A percentile compares a stretch with the other conserved stretches of the same genome.
Evolutionary conservation across 1,139 yeast genomes (phyloP).

Genomic region (Geotrichum phurueaensis): DNA sequence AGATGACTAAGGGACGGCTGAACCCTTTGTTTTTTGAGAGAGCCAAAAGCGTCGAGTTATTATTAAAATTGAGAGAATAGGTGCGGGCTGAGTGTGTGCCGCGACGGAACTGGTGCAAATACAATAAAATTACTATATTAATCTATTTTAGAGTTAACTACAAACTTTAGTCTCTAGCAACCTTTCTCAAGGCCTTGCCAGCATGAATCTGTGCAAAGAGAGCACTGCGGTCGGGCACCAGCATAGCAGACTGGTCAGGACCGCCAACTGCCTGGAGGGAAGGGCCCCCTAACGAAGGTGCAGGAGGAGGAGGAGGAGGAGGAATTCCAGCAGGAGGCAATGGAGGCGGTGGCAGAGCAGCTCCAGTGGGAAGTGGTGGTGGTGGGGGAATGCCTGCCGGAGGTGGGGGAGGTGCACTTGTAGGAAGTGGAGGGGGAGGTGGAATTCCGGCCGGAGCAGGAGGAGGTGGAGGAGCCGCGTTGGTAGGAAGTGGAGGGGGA

Average conservation of each 20-base stretch:
- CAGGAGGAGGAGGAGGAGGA: conserved; percentile 37
- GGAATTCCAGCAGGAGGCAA: conserved; percentile 22
- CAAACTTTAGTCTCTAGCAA: conserved; percentile 21
- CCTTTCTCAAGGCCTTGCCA: conserved; percentile 47
- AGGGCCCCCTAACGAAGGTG: conserved; percentile 31
- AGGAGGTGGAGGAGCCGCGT: conserved; percentile 20
- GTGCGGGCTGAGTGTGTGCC: too few species aligned
- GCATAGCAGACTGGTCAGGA: conserved; percentile 38
- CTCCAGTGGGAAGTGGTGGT: conserved; percentile 21
- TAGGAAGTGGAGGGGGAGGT: conserved; percentile 25
- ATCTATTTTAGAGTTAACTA: background rate
- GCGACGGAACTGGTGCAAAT: too few species aligned
- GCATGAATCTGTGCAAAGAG: conserved; percentile 52
- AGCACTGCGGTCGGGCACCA: conserved; percentile 32
- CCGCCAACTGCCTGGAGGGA: conserved; percentile 32
- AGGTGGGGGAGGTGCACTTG: conserved; percentile 19
- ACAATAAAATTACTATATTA: background rate
- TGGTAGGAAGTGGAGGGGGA: conserved; percentile 26
- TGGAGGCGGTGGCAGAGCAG: conserved; percentile 20
- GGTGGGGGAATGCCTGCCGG: conserved; percentile 18
- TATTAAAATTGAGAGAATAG: too few species aligned
- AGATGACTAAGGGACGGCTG: background rate
- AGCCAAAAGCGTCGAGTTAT: too few species aligned
- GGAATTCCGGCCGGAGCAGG: conserved; percentile 21
- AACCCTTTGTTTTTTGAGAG: background rate